These are phyloP conservation scores for Euphorbia lathyris DNA, from an alignment of 345 rosid genomes.

Conservation along the genomic window DNA sequence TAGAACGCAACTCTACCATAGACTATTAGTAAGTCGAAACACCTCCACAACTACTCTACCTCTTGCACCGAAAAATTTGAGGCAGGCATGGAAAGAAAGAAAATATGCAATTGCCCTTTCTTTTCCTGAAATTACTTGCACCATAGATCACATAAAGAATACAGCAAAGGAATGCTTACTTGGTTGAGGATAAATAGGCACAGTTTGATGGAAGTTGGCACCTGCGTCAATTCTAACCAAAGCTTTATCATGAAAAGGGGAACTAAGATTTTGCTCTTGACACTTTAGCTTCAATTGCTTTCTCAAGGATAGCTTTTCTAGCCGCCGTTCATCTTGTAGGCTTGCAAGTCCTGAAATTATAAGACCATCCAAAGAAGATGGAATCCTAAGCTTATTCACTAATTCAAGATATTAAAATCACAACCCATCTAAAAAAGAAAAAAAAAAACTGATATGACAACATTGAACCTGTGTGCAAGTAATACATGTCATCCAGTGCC, in stretches of 20 bases:
- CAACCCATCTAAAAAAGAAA: conserved; percentile 1
- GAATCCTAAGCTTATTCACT: neutral
- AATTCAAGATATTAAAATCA: conserved; percentile 7
- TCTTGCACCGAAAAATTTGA: neutral
- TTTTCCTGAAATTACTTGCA: neutral
- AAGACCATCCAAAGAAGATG: conserved; percentile 12
- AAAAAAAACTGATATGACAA: conserved; percentile 5
- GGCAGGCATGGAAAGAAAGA: neutral
- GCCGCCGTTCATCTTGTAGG: conserved; percentile 44
- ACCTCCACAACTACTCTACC: neutral
- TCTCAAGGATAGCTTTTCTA: conserved; percentile 73
- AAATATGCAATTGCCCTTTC: neutral
- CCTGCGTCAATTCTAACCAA: conserved; percentile 42
- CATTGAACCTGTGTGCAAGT: conserved; percentile 74
- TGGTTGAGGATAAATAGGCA: conserved; percentile 43
- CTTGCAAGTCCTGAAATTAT: conserved; percentile 51
- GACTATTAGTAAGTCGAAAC: neutral
- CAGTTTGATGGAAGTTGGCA: conserved; percentile 42
- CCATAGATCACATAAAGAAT: neutral
- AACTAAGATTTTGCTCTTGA: conserved; percentile 64
- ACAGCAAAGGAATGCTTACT: conserved; percentile 33
- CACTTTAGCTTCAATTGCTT: conserved; percentile 91
- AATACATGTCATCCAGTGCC: conserved; percentile 92
- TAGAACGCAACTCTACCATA: neutral
- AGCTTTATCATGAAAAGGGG: conserved; percentile 48